Base-by-base conservation (phyloP, 2,329 filamentous ascomycete genomes). In the Sclerotinia sclerotiorum region DNA sequence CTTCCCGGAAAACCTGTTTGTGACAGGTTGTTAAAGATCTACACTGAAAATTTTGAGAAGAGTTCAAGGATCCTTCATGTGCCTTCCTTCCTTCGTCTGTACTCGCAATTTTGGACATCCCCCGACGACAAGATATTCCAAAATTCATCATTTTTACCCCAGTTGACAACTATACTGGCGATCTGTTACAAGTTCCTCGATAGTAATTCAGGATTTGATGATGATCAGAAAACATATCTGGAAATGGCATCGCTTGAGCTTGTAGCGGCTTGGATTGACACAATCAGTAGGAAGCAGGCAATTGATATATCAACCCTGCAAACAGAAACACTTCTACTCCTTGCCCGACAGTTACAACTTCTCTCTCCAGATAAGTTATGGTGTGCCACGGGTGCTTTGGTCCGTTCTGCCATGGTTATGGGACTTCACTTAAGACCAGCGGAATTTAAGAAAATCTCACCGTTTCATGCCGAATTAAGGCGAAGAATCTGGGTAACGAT, bases 381-480 rank as follows among this genome's bases (percentile, higher is more conserved):
- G 69, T 66, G 57, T 15, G 64, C 63, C 56, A 68, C 81, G 0
- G 85, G 85, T 1, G 69, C 67, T 13, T 70, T 87, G n/a, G 71
- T 86, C n/a, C 80, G 85, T 6, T 82, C 81, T 17, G 85, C 84
- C 65, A 83, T 87, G 76, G 81, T 81, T 66, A 85, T 86, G 80
- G 85, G 86, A 5, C 78, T 87, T 10, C 84, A 88, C 73, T 81
- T 84, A 3, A 85, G 87, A 66, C 85, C 86, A 0, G 78, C 76
- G 35, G 78, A 81, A 64, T 80, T 86, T 6, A 78, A 79, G 11
- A 78, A 80, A n/a, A 82, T 84, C 79, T 80, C 82, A 5, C 74
- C 77, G 0, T 81, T 83, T 61, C 78, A 80, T 32, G 79, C 81
- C 2, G 85, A 88, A 75, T 81, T 87, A 76, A 81, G 85, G 4